These are phyloP conservation scores for Pseudogymnoascus sp. DNA, from an alignment of 2,329 filamentous ascomycete genomes.

Conservation along the genomic window DNA sequence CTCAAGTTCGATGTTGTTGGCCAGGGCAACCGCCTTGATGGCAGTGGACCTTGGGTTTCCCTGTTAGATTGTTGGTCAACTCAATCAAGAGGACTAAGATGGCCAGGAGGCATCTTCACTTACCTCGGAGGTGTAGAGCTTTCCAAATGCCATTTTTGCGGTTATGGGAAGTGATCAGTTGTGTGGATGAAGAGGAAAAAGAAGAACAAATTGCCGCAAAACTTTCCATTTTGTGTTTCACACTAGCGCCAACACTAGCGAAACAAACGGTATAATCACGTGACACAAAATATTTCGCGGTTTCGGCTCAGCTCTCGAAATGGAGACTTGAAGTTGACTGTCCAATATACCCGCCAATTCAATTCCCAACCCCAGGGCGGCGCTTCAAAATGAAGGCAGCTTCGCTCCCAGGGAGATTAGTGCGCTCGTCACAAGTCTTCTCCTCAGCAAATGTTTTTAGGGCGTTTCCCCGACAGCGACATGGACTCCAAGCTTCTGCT, in stretches of 20 bases:
- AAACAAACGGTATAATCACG: neutral
- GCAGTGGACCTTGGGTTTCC: conserved; percentile 82
- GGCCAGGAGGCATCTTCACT: conserved; percentile 18
- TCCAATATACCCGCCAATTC: conserved; percentile 7
- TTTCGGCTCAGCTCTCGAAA: neutral
- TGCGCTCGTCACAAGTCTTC: conserved; percentile 12
- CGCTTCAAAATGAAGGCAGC: conserved; percentile 25
- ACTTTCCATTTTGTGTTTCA: conserved; percentile 6
- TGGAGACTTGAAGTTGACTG: neutral
- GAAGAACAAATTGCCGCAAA: conserved; percentile 1
- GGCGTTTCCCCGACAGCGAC: neutral
- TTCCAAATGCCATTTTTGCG: conserved; percentile 84
- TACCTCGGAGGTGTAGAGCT: conserved; percentile 86
- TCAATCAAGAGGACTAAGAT: conserved; percentile 18
- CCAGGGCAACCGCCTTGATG: conserved; percentile 91
- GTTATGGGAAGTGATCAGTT: conserved; percentile 5
- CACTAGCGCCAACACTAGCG: conserved; percentile 4
- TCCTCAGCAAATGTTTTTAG: neutral
- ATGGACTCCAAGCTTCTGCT: conserved; percentile 12
- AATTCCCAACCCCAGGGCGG: conserved; percentile 3
- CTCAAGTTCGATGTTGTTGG: conserved; percentile 90
- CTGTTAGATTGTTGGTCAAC: conserved; percentile 38
- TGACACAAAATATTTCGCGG: conserved; percentile 8
- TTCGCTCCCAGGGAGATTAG: conserved; percentile 22
- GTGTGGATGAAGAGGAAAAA: conserved; percentile 8